Conservation (phyloP, 768 basidiomycete species). For the Tricholoma bakamatsutake region DNA sequence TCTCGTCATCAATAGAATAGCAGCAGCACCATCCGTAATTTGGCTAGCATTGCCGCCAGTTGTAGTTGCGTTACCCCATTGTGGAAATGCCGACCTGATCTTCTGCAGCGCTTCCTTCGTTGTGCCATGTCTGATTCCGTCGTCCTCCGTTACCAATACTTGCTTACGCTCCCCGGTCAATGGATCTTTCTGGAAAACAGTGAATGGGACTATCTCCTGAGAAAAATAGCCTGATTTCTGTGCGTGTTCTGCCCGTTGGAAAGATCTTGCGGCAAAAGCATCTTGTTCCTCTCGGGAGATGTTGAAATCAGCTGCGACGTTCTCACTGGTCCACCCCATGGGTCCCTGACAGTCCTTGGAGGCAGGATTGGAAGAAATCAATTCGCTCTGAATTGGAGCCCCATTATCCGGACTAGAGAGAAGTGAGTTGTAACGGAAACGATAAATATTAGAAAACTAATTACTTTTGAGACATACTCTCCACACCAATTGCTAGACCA, state of each 20-base stretch:
- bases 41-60: slow-evolving; percentile 88
- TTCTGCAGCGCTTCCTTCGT: slow-evolving; percentile 59
- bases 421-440: slow-evolving; percentile 1
- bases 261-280: slow-evolving; percentile 65
- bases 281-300: slow-evolving; percentile 76
- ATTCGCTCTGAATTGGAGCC: slow-evolving; percentile 54
- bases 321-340: slow-evolving; percentile 91
- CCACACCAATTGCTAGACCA: slow-evolving; percentile 77
- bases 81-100: slow-evolving; percentile 73
- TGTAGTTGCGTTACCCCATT: slow-evolving; percentile 69
- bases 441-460: slow-evolving; percentile 14
- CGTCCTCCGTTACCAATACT: slow-evolving; percentile 62
- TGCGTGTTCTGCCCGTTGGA: slow-evolving; percentile 73
- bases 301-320: slow-evolving; percentile 70
- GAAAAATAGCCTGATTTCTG: slow-evolving; percentile 60
- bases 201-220: slow-evolving; percentile 73
- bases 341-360: slow-evolving; percentile 60
- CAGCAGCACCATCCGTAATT: slow-evolving; percentile 80
- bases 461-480: slow-evolving; percentile 79
- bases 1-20: slow-evolving; percentile 76
- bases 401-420: slow-evolving; percentile 55
- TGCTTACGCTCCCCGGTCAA: slow-evolving; percentile 44
- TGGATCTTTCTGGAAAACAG: slow-evolving; percentile 53
- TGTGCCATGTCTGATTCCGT: slow-evolving; percentile 73
- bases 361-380: slow-evolving; percentile 47